A percentile compares a stretch with the other conserved stretches of the same genome.
phyloP scores from a whole-genome alignment of 139 green algal genomes.

The Closterium sp. region DNA sequence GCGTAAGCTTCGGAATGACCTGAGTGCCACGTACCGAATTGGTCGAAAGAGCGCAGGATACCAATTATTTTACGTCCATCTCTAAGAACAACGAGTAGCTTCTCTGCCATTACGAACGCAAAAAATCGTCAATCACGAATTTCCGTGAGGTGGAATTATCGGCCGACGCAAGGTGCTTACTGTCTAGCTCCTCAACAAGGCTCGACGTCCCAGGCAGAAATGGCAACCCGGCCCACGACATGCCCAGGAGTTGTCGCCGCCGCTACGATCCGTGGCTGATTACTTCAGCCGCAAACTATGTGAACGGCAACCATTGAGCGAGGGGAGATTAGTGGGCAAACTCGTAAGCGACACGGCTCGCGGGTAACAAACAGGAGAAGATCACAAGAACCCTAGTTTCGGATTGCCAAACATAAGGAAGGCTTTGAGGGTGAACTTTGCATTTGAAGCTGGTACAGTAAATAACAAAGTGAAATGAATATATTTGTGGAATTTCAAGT shows the following conservation, averaged over 20 bases:
- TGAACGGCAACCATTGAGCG: background rate
- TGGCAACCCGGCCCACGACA: background rate
- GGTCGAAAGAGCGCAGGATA: conserved; percentile 73
- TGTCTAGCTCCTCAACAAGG: conserved; percentile 43
- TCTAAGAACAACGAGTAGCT: conserved; percentile 68
- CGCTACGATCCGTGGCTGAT: background rate
- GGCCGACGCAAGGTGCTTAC: conserved; percentile 30
- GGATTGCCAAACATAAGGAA: background rate
- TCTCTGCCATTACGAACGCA: conserved; percentile 48
- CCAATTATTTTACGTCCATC: conserved; percentile 75
- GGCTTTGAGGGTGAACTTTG: background rate
- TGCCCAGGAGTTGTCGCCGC: background rate
- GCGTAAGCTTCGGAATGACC: background rate
- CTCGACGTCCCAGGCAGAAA: conserved; percentile 45
- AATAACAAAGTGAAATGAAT: too few relatives aligned
- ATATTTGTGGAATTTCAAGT: too few relatives aligned
- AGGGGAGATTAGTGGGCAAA: background rate
- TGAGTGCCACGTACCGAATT: conserved; percentile 63
- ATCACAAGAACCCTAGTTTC: background rate
- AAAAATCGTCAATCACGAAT: conserved; percentile 2
- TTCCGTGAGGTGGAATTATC: background rate
- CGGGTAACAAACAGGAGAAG: background rate
- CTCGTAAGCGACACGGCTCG: background rate
- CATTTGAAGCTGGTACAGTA: too few relatives aligned
- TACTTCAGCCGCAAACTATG: background rate